A percentile compares a stretch with the other conserved stretches of the same genome.
phyloP scores from a whole-genome alignment of 2,329 filamentous ascomycete species.

The Taxawa tesnikishii region DNA sequence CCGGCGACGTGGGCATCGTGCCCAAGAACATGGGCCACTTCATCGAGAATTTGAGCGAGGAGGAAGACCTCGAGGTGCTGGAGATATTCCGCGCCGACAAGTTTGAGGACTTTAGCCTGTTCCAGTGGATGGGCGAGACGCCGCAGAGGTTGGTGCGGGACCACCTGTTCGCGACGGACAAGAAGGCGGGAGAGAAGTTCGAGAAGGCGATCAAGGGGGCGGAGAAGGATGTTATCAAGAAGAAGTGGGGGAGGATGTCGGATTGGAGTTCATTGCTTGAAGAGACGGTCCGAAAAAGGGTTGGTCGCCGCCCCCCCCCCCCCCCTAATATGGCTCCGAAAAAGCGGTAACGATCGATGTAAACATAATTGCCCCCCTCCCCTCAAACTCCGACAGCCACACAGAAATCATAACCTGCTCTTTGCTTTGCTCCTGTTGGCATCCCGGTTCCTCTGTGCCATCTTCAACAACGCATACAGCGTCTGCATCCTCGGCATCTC shows the following conservation, averaged over 20 bases:
- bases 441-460: conserved; percentile 46
- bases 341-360: too few species aligned
- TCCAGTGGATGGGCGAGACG: conserved; percentile 58
- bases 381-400: too few species aligned
- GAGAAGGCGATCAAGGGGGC: conserved; percentile 4
- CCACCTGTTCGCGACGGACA: conserved; percentile 4
- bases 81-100: conserved; percentile 54
- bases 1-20: conserved; percentile 67
- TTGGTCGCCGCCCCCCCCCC: too few species aligned
- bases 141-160: conserved; percentile 44
- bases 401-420: conserved; percentile 14
- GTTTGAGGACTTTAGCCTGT: conserved; percentile 51
- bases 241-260: background rate
- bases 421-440: too few species aligned
- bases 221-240: conserved; percentile 6
- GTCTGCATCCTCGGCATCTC: conserved; percentile 56
- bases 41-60: conserved; percentile 66
- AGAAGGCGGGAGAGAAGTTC: conserved; percentile 3
- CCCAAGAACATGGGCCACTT: conserved; percentile 69
- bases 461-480: conserved; percentile 53
- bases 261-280: too few species aligned
- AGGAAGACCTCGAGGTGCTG: conserved; percentile 59
- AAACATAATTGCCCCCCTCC: too few species aligned
- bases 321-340: too few species aligned
- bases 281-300: too few species aligned